These are phyloP conservation scores for Abrus precatorius DNA, from an alignment of 306 rosid genomes.

Conservation along the genomic window DNA sequence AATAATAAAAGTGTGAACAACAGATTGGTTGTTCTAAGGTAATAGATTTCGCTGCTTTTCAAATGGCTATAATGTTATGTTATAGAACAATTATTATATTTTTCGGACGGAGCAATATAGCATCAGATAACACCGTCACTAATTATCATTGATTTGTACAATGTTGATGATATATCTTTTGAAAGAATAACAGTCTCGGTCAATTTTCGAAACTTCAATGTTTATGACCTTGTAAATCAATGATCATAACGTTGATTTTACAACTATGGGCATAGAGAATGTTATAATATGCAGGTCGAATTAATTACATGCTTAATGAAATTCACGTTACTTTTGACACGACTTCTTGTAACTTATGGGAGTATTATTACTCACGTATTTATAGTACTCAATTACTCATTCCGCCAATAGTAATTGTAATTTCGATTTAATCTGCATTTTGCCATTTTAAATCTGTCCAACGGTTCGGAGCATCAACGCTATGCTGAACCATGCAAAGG, in stretches of 20 bases:
- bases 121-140: neutral
- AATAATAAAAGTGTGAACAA: neutral
- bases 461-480: neutral
- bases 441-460: neutral
- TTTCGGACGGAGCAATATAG: neutral
- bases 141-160: neutral
- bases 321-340: slow-evolving; percentile 11
- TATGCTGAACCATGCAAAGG: neutral
- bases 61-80: slow-evolving; percentile 13
- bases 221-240: neutral
- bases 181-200: neutral
- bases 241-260: neutral
- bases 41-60: slow-evolving; percentile 10
- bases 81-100: neutral
- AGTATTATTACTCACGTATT: slow-evolving; percentile 26
- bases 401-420: slow-evolving; percentile 3
- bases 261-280: neutral
- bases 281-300: slow-evolving; percentile 4
- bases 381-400: neutral
- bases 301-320: slow-evolving; percentile 15
- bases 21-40: neutral
- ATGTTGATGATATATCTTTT: neutral
- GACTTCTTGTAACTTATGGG: neutral
- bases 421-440: neutral
- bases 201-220: slow-evolving; percentile 5